Percentiles rank a stretch among this genome's conserved stretches.
Evolutionary conservation across 148 eudicot species (phyloP).

Genomic region (Camellia lanceoleosa): DNA sequence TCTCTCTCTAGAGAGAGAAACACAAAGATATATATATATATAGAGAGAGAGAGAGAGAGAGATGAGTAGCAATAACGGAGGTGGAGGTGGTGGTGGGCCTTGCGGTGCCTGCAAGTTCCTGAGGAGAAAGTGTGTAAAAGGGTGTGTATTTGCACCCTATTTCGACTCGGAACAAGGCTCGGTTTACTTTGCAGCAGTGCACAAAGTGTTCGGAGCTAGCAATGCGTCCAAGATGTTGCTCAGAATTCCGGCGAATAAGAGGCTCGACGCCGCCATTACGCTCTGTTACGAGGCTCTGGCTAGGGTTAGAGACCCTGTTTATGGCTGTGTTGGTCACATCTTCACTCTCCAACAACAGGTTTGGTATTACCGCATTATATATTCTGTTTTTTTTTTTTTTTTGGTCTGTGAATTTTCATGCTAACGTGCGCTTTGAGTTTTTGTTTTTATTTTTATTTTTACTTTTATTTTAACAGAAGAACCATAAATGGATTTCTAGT

Average conservation of each 20-base stretch:
- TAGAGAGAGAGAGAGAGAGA: background rate
- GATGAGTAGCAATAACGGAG: slow-evolving; percentile 2
- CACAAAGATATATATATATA: background rate
- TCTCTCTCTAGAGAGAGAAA: background rate
- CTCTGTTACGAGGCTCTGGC: slow-evolving; percentile 77
- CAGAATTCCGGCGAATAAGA: slow-evolving; percentile 48
- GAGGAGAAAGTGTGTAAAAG: background rate
- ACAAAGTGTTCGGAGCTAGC: slow-evolving; percentile 68
- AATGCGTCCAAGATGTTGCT: slow-evolving; percentile 72
- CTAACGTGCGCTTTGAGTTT: background rate
- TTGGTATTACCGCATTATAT: background rate
- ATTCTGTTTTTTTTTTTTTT: background rate
- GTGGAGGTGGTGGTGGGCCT: slow-evolving; percentile 33
- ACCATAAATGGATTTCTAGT: too few relatives aligned
- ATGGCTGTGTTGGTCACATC: slow-evolving; percentile 74
- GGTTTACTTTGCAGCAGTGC: slow-evolving; percentile 70
- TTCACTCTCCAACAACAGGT: slow-evolving; percentile 74
- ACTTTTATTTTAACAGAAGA: too few relatives aligned
- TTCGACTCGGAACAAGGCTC: slow-evolving; percentile 73
- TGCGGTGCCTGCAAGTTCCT: slow-evolving; percentile 6
- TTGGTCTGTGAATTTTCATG: background rate
- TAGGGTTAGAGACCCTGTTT: slow-evolving; percentile 81
- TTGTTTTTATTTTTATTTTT: too few relatives aligned
- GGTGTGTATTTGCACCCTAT: slow-evolving; percentile 14
- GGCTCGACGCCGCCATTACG: slow-evolving; percentile 68